Evolutionary conservation across 768 basidiomycete species (phyloP), one percentile per base, ranked within the genome.

Genomic region (Pulveroboletus sp.): DNA sequence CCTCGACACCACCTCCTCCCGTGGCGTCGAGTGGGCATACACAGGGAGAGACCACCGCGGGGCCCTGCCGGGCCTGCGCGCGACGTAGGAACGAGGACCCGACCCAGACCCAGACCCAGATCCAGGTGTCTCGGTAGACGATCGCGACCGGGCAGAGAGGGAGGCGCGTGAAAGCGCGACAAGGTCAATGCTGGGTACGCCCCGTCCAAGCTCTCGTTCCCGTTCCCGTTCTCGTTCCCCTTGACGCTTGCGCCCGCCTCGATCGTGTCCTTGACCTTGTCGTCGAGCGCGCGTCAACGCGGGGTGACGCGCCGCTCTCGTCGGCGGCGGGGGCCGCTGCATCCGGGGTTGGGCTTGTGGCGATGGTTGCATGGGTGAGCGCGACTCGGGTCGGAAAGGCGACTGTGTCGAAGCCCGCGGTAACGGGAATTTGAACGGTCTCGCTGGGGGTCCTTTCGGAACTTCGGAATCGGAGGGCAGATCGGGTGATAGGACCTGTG

Each of bases 111-210:
- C n/a, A n/a, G n/a, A n/a, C n/a, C n/a, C n/a, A n/a, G n/a, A n/a
- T 10, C n/a, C 38, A 1, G 57, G 48, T 3, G 35, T 9, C 1
- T 6, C 34, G 20, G 16, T 19, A 8, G 60, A 55, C 17, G 62
- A 57, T 9, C 6, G 38, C 9, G 63, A 54, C 6, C 51, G 43
- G 2, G 27, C 9, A 20, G 60, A 63, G 3, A 13, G 16, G 31
- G 59, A 51, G 16, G 57, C 53, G 5, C 12, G 46, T 0, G 62
- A 56, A n/a, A 54, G 32, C 8, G 55, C 32, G 16, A 55, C 53
- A 13, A 66, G 57, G 37, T 69, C 61, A 13, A 69, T 5, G 40
- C 57, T 56, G 4, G 63, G 65, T 1, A 61, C 54, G 3, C 13
- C 17, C 27, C 6, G 6, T 6, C 6, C n/a, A 4, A 26, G 34